A percentile compares a stretch with the other conserved stretches of the same genome.
Conservation (phyloP, 2,329 filamentous ascomycete genomes). For the Cercospora zeina region DNA sequence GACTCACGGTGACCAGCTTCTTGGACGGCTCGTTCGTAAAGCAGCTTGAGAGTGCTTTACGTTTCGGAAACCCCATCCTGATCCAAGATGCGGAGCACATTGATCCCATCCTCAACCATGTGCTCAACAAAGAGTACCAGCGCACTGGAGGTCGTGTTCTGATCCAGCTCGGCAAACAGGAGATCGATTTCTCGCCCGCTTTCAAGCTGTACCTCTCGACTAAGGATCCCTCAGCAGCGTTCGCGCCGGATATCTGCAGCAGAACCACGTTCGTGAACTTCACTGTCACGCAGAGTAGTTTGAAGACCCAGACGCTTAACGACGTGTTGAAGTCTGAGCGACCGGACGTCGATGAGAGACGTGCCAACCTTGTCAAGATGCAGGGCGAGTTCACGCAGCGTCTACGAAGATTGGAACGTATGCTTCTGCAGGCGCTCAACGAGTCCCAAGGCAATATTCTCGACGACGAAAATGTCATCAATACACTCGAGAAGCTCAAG, state of each 20-base stretch:
- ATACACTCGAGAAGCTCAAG: conserved; percentile 96
- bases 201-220: conserved; percentile 96
- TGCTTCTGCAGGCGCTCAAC: conserved; percentile 89
- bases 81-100: conserved; percentile 98
- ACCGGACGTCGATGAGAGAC: conserved; percentile 92
- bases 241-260: conserved; percentile 95
- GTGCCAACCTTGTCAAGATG: conserved; percentile 96
- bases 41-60: conserved; percentile 91
- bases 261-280: conserved; percentile 99
- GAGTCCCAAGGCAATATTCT: conserved; percentile 97
- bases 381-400: conserved; percentile 99
- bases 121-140: conserved; percentile 99
- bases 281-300: conserved; percentile 96
- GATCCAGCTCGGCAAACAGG: conserved; percentile 96
- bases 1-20: conserved; percentile 96
- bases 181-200: conserved; percentile 96
- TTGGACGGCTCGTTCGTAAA: conserved; percentile 97
- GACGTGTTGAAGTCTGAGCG: conserved; percentile 97
- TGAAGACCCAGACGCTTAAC: conserved; percentile 96
- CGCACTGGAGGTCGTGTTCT: conserved; percentile 96
- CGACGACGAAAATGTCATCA: conserved; percentile 96
- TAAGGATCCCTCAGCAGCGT: conserved; percentile 90
- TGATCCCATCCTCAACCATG: conserved; percentile 95
- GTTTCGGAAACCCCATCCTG: conserved; percentile 96
- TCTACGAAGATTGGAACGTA: conserved; percentile 90